Conservation (phyloP, 1,284 basidiomycete species). For the Flammula alnicola region DNA sequence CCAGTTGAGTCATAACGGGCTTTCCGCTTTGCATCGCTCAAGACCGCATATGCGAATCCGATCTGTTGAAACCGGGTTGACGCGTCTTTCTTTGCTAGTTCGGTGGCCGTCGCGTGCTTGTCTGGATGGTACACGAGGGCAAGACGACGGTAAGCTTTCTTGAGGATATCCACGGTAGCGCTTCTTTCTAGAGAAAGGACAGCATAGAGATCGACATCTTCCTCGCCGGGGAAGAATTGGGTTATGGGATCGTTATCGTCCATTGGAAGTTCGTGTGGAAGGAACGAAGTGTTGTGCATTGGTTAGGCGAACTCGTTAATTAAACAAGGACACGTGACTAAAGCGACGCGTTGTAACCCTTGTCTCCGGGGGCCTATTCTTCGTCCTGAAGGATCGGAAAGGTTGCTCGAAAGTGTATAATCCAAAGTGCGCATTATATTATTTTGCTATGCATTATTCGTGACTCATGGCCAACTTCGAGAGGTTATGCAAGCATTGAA, state of each 20-base stretch:
- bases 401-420: too few species aligned
- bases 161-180: conserved; percentile 70
- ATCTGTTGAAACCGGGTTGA: conserved; percentile 85
- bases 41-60: conserved; percentile 88
- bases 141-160: conserved; percentile 83
- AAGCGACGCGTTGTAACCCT: conserved; percentile 19
- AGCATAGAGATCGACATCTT: conserved; percentile 75
- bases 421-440: too few species aligned
- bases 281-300: background rate
- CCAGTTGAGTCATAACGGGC: conserved; percentile 85
- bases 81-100: conserved; percentile 66
- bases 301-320: conserved; percentile 1
- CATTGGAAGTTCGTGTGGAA: conserved; percentile 41
- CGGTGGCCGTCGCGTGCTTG: conserved; percentile 73
- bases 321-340: conserved; percentile 21
- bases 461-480: background rate
- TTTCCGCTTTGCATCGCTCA: conserved; percentile 78
- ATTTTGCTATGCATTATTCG: too few species aligned
- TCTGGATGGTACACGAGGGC: conserved; percentile 89
- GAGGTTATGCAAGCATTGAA: conserved; percentile 9
- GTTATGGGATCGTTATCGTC: conserved; percentile 73
- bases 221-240: conserved; percentile 78
- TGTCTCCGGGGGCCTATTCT: background rate
- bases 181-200: conserved; percentile 62
- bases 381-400: too few species aligned